A percentile compares a stretch with the other conserved stretches of the same genome.
These are phyloP conservation scores for Nicotiana obtusifolia DNA, from an alignment of 257 asterid genomes.

Conservation along the genomic window DNA sequence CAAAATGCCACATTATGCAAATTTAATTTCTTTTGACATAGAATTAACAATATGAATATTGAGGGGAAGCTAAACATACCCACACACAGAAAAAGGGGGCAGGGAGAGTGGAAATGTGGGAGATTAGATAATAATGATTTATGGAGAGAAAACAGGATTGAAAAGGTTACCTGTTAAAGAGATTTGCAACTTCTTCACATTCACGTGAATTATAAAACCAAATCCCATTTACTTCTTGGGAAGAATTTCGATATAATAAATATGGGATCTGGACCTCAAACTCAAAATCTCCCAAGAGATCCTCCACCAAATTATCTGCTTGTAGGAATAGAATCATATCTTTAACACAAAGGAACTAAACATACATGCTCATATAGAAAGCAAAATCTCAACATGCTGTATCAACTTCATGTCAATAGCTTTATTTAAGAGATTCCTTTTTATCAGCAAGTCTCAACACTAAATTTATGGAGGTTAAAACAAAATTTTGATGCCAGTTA, in stretches of 20 bases:
- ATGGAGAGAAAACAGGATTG: not conserved
- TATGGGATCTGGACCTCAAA: constrained; percentile 80
- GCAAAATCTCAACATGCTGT: not conserved
- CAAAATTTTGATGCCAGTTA: not conserved
- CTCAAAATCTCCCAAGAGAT: constrained; percentile 83
- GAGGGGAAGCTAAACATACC: not conserved
- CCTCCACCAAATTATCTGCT: constrained; percentile 87
- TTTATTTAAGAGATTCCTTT: not conserved
- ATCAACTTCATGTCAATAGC: not conserved
- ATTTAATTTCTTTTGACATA: not conserved
- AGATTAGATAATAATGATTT: not conserved
- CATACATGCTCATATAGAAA: not conserved
- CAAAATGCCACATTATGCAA: not conserved
- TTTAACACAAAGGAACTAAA: not conserved
- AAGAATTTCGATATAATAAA: constrained; percentile 67
- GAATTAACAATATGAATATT: no score
- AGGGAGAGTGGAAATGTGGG: not conserved
- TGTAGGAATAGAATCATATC: constrained; percentile 15
- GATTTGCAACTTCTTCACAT: constrained; percentile 77
- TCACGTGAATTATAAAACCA: constrained; percentile 86
- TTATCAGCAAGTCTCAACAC: not conserved
- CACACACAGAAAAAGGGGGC: not conserved
- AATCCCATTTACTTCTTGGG: constrained; percentile 89
- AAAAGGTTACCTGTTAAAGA: constrained; percentile 61
- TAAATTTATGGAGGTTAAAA: not conserved